Evolutionary conservation across 2,329 filamentous ascomycete genomes (phyloP), one percentile per base, ranked within the genome.

Genomic region (Lasiodiplodia theobromae): DNA sequence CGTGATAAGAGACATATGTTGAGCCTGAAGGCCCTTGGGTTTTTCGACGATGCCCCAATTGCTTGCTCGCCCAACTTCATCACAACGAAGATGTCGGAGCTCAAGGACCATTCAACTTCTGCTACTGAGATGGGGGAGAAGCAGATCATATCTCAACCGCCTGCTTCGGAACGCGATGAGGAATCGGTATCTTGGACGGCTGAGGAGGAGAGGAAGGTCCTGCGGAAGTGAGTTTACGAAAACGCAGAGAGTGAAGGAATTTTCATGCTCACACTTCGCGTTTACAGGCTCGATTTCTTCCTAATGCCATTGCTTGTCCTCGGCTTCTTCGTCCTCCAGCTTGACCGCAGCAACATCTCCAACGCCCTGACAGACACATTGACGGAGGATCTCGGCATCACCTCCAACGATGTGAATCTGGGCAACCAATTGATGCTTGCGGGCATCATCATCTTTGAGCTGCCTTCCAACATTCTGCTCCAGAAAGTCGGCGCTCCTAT

Each of bases 341-440:
- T 78, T 60, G 77, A 79, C 66, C 71, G 76, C 37, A 73, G 74
- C n/a, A 78, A 78, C 66, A 75, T 79, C 58, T 72, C 75, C 40
- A 78, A 75, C 54, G 77, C 76, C 18, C 64, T 79, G 51, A 79
- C 77, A 18, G 73, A 71, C 56, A 75, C 73, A n/a, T 73, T 78
- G 51, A 72, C 71, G 10, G 62, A 70, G 25, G 77, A 78, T 37
- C 69, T 78, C 2, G 71, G 72, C 14, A 73, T 79, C 37, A 71
- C 66, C 69, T 2, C 73, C 37, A 62, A 74, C 65, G 69, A 74
- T 60, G 72, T 77, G 66, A 79, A 79, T 58, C 66, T 74, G 16
- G 77, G 76, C 21, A 73, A 74, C n/a, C 72, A 73, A 66, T 71
- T 78, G 54, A 76, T 78, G 4, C 75, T 76, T 0, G 76, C 74